Base-by-base conservation (phyloP, 257 asterid species). In the Solanum ahanhuiri region DNA sequence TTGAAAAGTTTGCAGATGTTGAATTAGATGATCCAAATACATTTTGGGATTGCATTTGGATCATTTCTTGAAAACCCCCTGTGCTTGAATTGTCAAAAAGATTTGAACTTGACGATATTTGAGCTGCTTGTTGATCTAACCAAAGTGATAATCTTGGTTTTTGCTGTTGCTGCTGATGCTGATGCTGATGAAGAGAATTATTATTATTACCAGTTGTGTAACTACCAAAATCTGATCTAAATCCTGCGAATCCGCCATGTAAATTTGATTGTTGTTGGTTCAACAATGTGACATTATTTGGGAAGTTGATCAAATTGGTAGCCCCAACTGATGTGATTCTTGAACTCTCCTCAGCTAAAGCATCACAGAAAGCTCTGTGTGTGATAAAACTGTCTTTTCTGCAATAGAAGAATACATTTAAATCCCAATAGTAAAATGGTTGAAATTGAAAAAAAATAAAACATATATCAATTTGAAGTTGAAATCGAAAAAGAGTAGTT, bases 361-460 rank as follows among this genome's bases (percentile, higher is more conserved):
- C 98, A 86, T 96, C 98, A 34, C 98, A 96, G 83, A 96, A 96
- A n/a, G 98, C 98, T 90, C 98, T 87, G 72, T 95, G 98, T 28
- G 98, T 95, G 83, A 95, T 93, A 89, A 95, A 95, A 81, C 98
- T 95, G 48, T 96, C 98, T 57, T 94, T 96, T 87, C 98, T 96
- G 92, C 86, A 14, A 60, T 3, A n/a, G 1, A 66, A 23, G 54
- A 60, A 6, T n/a, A 34, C 17, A 22, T 60, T 22, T 20, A 34
- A 17, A 17, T 9, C 11, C 82, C 73, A 43, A 12, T 25, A 41
- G n/a, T 48, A 39, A 22, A 23, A 22, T 22, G 6, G 31, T 73
- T 10, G 82, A 22, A 73, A 7, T 73, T 39, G 31, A 22, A 34
- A 37, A 7, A 7, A 12, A 6, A 6, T 0, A 43, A 11, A 43